Evolutionary conservation across 1,284 basidiomycete genomes (phyloP), one percentile per base, ranked within the genome.

Genomic region (Cutaneotrichosporon spelunceum): DNA sequence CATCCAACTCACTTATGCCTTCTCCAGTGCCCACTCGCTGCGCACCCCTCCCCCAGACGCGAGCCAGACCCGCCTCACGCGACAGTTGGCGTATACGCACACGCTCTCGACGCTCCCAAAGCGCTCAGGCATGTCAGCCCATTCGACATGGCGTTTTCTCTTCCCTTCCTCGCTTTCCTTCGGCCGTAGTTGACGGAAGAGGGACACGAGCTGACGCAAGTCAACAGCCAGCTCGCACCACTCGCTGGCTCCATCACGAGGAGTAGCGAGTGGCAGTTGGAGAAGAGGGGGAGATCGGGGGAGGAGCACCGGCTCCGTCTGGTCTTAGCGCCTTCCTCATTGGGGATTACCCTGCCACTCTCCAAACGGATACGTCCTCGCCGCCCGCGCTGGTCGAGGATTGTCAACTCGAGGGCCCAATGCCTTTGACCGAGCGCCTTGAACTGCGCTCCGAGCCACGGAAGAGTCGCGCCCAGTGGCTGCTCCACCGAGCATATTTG

Each of bases 61-160:
- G 78, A 91, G 85, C 89, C 90, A 93, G 56, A 93, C 84, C 66
- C 90, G 81, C 64, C 88, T 81, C 63, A 93, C 75, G 29, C 90
- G 83, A 77, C 90, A 92, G 49, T 86, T 90, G 23, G 90, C 89
- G 72, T 91, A 89, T 34, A 93, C 83, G 71, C 87, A 87, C 63
- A 92, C 81, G 71, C 86, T 89, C 19, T 84, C 83, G 29, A 88
- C 81, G 74, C 86, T 84, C 0, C 84, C 85, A 70, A 87, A 88
- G 52, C 76, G 75, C 58, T 78, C 80, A 21, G 88, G 89, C 47
- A 87, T 53, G 48, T 73, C 52, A 2, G 45, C 4, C 29, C 8
- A 23, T 9, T 30, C 48, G 5, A 26, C n/a, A 13, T 36, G 44
- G 9, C 45, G 53, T 27, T 62, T 59, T 21, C 36, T 52, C 33